Conservation (phyloP, 139 green algal genomes). For the Chlorella sp. region DNA sequence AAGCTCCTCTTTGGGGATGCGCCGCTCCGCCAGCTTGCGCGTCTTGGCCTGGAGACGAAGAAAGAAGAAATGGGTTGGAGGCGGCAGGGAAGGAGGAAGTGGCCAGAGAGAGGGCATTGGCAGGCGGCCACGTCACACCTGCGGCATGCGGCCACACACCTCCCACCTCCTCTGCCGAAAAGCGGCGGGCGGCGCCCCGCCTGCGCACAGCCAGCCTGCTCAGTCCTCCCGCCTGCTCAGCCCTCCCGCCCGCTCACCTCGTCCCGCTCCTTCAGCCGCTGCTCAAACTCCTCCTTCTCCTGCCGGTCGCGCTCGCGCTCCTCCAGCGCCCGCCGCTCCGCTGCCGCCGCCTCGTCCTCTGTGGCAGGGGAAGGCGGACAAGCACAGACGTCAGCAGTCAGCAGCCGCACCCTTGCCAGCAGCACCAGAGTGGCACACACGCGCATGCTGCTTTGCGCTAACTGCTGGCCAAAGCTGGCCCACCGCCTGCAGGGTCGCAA, state of each 20-base stretch:
- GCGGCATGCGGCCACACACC: too few relatives aligned
- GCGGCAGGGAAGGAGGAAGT: too few relatives aligned
- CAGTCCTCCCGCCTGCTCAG: too few relatives aligned
- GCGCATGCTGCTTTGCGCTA: too few relatives aligned
- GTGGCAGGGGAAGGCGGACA: not conserved
- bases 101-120: too few relatives aligned
- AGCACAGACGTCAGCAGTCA: not conserved
- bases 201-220: not conserved
- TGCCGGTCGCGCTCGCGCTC: conserved; percentile 55
- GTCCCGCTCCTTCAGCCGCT: conserved; percentile 66
- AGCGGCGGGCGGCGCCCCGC: too few relatives aligned
- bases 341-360: conserved; percentile 44
- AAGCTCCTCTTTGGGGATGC: conserved; percentile 62
- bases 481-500: too few relatives aligned
- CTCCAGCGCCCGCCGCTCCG: conserved; percentile 37
- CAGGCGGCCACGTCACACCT: too few relatives aligned
- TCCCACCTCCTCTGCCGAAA: too few relatives aligned
- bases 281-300: conserved; percentile 95
- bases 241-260: conserved; percentile 33
- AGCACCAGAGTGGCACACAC: not conserved
- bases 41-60: conserved; percentile 73
- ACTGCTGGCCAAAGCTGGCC: too few relatives aligned
- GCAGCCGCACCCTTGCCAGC: not conserved
- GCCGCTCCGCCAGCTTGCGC: conserved; percentile 67
- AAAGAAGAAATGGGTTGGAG: too few relatives aligned